Evolutionary conservation across 108 stramenopile genomes (phyloP).

Genomic region (Stephanodiscus minutulus): DNA sequence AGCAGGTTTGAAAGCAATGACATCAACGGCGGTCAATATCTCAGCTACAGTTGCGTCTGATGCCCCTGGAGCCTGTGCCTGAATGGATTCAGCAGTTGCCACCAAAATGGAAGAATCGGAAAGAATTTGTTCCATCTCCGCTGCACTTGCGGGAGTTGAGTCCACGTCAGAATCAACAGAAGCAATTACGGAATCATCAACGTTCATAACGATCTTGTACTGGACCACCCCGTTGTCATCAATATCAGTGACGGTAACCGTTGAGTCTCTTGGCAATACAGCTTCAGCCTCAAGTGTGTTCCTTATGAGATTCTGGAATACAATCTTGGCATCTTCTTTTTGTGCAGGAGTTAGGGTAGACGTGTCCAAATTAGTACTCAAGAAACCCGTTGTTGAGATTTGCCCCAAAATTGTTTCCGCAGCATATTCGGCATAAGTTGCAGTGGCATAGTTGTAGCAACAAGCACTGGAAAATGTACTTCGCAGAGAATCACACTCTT

Average conservation of each 20-base stretch:
- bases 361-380: conserved; percentile 23
- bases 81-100: too few relatives aligned
- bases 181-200: background rate
- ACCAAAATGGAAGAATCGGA: too few relatives aligned
- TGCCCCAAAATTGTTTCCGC: background rate
- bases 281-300: conserved; percentile 18
- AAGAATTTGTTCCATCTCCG: background rate
- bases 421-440: conserved; percentile 14
- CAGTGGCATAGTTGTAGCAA: conserved; percentile 51
- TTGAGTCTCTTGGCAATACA: conserved; percentile 8
- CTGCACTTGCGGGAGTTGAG: background rate
- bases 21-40: background rate
- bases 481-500: conserved; percentile 38
- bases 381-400: conserved; percentile 15
- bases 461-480: conserved; percentile 49
- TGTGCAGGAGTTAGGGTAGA: conserved; percentile 15
- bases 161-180: background rate
- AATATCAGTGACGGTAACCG: conserved; percentile 22
- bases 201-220: conserved; percentile 5
- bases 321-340: conserved; percentile 15
- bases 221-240: conserved; percentile 10
- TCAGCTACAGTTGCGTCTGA: too few relatives aligned
- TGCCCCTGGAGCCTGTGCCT: too few relatives aligned
- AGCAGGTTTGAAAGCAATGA: background rate
- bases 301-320: conserved; percentile 19